These are phyloP conservation scores for Eragrostis nindensis DNA, from an alignment of 176 grass and related monocot species.

Conservation along the genomic window DNA sequence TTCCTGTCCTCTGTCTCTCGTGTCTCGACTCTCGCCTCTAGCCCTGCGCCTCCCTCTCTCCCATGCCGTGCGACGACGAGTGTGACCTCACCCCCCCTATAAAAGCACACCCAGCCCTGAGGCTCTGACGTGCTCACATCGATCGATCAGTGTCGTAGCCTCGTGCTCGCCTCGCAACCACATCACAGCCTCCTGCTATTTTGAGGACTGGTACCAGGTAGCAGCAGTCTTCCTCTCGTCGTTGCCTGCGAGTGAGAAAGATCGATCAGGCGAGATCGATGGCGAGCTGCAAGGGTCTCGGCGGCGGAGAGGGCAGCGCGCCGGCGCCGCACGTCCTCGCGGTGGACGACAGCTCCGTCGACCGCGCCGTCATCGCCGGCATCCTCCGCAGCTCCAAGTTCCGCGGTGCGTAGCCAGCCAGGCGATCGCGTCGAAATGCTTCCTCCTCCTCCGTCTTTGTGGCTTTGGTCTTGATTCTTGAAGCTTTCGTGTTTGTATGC, in stretches of 20 bases:
- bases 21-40: not conserved
- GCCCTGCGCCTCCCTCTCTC: not conserved
- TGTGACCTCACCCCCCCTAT: not conserved
- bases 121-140: not conserved
- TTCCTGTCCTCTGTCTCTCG: not conserved
- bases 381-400: constrained; percentile 84
- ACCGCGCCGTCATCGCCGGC: constrained; percentile 67
- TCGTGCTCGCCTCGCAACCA: not conserved
- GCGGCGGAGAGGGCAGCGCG: constrained; percentile 25
- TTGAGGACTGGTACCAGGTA: not conserved
- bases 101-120: not conserved
- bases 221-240: not conserved
- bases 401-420: constrained; percentile 41
- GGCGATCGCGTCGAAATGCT: not conserved
- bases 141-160: not conserved
- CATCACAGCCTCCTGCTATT: not conserved
- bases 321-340: constrained; percentile 71
- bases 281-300: constrained; percentile 36
- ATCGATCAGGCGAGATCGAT: not conserved
- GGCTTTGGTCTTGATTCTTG: not conserved
- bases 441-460: not conserved
- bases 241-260: not conserved
- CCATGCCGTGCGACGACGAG: not conserved
- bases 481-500: not conserved
- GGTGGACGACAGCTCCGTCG: constrained; percentile 84